Conservation (phyloP, 768 basidiomycete species). For the Lentinula lateritia region DNA sequence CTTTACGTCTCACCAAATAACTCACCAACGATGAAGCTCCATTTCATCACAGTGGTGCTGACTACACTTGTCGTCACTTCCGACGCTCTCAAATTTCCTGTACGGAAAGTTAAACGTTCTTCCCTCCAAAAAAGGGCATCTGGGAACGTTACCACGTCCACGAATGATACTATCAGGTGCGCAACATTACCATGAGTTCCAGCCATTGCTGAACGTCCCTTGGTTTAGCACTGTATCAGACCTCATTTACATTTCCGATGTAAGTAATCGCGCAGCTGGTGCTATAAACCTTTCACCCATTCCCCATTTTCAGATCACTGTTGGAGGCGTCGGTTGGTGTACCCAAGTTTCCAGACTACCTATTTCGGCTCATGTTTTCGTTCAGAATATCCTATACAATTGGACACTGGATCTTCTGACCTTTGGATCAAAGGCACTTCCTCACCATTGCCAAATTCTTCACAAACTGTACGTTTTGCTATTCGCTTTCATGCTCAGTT, state of each 20-base stretch:
- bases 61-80: conserved; percentile 30
- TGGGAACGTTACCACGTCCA: conserved; percentile 27
- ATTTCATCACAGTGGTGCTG: conserved; percentile 29
- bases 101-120: conserved; percentile 38
- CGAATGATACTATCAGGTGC: conserved; percentile 17
- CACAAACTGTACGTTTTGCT: conserved; percentile 38
- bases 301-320: conserved; percentile 45
- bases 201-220: conserved; percentile 33
- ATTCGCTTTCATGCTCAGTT: conserved; percentile 2
- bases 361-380: conserved; percentile 6
- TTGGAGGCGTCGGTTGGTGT: conserved; percentile 56
- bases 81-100: conserved; percentile 40
- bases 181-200: conserved; percentile 15
- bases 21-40: conserved; percentile 33
- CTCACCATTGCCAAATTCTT: conserved; percentile 42
- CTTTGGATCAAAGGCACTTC: conserved; percentile 58
- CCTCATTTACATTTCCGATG: conserved; percentile 74
- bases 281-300: conserved; percentile 1
- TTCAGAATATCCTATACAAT: conserved; percentile 65
- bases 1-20: conserved; percentile 12
- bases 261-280: conserved; percentile 29
- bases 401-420: conserved; percentile 85
- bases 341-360: background rate
- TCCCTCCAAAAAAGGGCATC: conserved; percentile 28
- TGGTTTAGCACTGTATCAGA: conserved; percentile 61